A percentile compares a stretch with the other conserved stretches of the same genome.
These are phyloP conservation scores for Zarea fungicola DNA, from an alignment of 2,329 filamentous ascomycete species.

Conservation along the genomic window DNA sequence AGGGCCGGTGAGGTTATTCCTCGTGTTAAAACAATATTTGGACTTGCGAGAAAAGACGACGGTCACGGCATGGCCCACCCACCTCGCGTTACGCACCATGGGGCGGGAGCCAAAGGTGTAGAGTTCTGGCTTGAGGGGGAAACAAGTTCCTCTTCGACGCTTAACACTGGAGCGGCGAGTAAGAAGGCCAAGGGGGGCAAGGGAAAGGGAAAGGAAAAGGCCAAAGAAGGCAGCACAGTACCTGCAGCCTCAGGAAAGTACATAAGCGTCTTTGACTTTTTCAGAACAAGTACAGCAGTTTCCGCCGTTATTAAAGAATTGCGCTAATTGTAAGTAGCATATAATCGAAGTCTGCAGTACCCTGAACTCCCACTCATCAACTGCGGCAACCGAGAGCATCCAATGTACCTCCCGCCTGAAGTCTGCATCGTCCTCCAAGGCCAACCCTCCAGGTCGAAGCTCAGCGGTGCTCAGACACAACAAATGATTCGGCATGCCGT, in stretches of 20 bases:
- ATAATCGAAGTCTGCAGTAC: conserved; percentile 31
- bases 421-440: conserved; percentile 52
- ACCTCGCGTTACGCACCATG: conserved; percentile 24
- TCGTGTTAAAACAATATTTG: conserved; percentile 33
- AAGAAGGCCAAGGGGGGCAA: too few species aligned
- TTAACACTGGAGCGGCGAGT: conserved; percentile 9
- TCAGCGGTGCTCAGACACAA: conserved; percentile 48
- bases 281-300: conserved; percentile 24
- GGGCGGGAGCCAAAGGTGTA: conserved; percentile 47
- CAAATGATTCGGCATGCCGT: conserved; percentile 59
- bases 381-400: conserved; percentile 47
- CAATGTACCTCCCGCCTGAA: conserved; percentile 54
- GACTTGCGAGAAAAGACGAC: conserved; percentile 31
- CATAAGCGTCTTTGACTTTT: conserved; percentile 48
- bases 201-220: conserved; percentile 23
- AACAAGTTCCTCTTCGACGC: conserved; percentile 14
- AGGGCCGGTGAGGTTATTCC: conserved; percentile 26
- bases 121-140: conserved; percentile 44
- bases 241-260: conserved; percentile 31
- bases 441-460: conserved; percentile 45
- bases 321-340: conserved; percentile 20
- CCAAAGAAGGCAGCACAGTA: conserved; percentile 20
- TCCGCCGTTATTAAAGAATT: too few species aligned
- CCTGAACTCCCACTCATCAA: conserved; percentile 50
- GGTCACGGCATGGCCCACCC: conserved; percentile 23